These are phyloP conservation scores for Periconia digitata DNA, from an alignment of 2,329 filamentous ascomycete genomes.

Conservation along the genomic window DNA sequence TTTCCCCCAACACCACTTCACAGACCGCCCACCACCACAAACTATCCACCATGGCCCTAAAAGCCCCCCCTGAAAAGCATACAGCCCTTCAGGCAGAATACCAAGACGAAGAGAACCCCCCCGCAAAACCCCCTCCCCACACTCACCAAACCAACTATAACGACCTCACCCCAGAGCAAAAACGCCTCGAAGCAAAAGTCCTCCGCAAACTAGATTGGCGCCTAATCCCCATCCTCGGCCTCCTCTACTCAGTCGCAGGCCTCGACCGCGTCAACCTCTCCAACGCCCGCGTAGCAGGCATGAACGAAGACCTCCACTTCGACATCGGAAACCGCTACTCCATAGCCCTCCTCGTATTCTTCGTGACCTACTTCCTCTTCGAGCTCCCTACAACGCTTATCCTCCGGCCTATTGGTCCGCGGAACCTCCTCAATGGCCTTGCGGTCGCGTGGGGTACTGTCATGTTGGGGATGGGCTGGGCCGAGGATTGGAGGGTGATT, in stretches of 20 bases:
- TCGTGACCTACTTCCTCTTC: conserved; percentile 54
- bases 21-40: no score
- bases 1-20: no score
- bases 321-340: conserved; percentile 49
- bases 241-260: conserved; percentile 43
- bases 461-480: conserved; percentile 33
- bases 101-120: no score
- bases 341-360: conserved; percentile 54
- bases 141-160: no score
- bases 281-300: conserved; percentile 48
- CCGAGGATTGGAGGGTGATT: conserved; percentile 33
- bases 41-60: no score
- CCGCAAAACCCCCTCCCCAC: no score
- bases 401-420: conserved; percentile 38
- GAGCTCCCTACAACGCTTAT: conserved; percentile 56
- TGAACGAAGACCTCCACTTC: conserved; percentile 48
- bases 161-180: conserved; percentile 8
- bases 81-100: no score
- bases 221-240: conserved; percentile 44
- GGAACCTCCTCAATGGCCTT: conserved; percentile 18
- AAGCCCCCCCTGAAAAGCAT: no score
- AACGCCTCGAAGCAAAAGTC: conserved; percentile 11
- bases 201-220: conserved; percentile 37
- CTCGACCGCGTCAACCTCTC: conserved; percentile 45
- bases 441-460: conserved; percentile 22